phyloP scores from a whole-genome alignment of 192 early-diverging fungal species.

The Podila horticola region DNA sequence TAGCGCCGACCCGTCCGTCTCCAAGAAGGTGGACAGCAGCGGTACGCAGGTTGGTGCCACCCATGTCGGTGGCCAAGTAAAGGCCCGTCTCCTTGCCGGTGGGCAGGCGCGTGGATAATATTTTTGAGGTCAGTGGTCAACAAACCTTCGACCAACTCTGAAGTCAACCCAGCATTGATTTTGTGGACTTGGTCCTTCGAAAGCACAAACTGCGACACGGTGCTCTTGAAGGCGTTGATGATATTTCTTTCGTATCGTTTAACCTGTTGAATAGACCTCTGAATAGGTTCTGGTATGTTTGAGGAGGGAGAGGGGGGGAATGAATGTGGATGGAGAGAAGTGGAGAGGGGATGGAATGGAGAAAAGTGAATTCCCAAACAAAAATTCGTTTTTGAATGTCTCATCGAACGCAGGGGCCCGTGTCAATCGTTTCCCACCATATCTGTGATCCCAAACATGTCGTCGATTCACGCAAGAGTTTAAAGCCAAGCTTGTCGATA shows the following conservation, averaged over 20 bases:
- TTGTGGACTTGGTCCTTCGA: constrained; percentile 1
- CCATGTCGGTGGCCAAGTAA: constrained; percentile 88
- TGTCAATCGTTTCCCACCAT: background rate
- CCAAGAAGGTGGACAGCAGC: constrained; percentile 83
- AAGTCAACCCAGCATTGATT: background rate
- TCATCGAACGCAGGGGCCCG: background rate
- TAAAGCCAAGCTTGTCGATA: background rate
- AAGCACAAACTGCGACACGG: background rate
- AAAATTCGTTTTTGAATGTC: background rate
- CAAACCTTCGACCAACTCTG: constrained; percentile 14
- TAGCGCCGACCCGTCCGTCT: constrained; percentile 65
- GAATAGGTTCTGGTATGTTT: background rate
- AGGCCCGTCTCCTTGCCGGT: constrained; percentile 83
- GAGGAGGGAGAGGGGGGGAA: background rate
- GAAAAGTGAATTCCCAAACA: background rate
- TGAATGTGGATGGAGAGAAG: background rate
- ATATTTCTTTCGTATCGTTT: background rate
- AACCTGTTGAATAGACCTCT: background rate
- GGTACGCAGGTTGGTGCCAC: constrained; percentile 92
- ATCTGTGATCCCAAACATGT: too few relatives aligned
- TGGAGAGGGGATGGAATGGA: background rate
- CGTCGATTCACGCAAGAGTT: too few relatives aligned
- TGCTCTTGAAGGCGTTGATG: background rate
- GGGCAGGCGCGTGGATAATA: constrained; percentile 70
- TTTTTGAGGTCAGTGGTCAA: constrained; percentile 36